A percentile compares a stretch with the other conserved stretches of the same genome.
Evolutionary conservation across 2,329 filamentous ascomycete species (phyloP).

Genomic region (Gaeumannomyces sp.): DNA sequence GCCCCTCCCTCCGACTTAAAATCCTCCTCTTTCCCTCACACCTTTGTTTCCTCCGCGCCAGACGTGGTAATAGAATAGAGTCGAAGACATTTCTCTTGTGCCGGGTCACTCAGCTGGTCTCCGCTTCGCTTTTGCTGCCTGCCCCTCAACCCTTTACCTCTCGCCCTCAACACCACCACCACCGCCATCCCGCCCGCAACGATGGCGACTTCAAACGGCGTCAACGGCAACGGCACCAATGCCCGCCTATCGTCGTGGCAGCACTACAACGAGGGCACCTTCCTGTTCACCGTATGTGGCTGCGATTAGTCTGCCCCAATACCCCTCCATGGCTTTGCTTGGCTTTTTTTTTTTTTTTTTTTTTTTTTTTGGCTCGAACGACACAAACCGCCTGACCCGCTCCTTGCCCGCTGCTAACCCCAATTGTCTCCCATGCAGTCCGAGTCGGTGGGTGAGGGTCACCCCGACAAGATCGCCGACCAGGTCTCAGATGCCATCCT

Average conservation of each 20-base stretch:
- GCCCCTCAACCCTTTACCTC: not conserved
- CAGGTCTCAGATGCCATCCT: conserved; percentile 98
- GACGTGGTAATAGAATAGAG: no score
- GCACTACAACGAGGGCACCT: conserved; percentile 60
- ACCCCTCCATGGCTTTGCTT: not conserved
- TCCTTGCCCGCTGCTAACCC: not conserved
- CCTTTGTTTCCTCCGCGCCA: not conserved
- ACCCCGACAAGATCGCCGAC: conserved; percentile 96
- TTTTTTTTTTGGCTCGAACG: no score
- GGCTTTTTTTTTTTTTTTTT: conserved; percentile 8
- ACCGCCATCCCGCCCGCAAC: conserved; percentile 7
- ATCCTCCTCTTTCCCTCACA: not conserved
- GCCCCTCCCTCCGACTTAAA: not conserved
- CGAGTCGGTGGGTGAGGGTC: conserved; percentile 83
- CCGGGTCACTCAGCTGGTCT: not conserved
- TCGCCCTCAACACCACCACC: not conserved
- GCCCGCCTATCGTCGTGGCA: conserved; percentile 27
- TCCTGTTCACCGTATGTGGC: conserved; percentile 69
- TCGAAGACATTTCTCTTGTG: not conserved
- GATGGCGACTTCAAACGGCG: conserved; percentile 32
- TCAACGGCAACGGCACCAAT: conserved; percentile 20
- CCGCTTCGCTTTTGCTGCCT: conserved; percentile 1
- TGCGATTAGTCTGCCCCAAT: not conserved
- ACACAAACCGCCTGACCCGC: not conserved
- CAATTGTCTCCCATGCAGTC: conserved; percentile 40